A percentile compares a stretch with the other conserved stretches of the same genome.
Conservation (phyloP, 257 asterid genomes). For the Pogostemon cablin region DNA sequence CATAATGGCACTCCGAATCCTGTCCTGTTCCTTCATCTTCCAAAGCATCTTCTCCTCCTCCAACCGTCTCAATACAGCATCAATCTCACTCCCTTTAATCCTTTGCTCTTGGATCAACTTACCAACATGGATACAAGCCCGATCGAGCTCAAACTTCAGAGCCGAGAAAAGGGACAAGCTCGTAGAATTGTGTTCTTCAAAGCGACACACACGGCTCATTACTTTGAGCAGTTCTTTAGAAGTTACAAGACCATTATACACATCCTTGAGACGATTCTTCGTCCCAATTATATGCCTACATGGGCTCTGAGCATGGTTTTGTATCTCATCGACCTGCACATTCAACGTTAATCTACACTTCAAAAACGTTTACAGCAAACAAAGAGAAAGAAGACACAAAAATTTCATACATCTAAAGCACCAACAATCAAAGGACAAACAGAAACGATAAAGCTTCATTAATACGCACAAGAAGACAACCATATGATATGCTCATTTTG, state of each 20-base stretch:
- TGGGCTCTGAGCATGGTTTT: slow-evolving; percentile 48
- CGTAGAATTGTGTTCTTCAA: slow-evolving; percentile 60
- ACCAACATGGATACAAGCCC: slow-evolving; percentile 51
- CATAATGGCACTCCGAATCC: slow-evolving; percentile 56
- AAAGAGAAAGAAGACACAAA: slow-evolving; percentile 20
- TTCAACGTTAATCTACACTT: not conserved
- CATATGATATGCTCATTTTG: slow-evolving; percentile 49
- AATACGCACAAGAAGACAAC: slow-evolving; percentile 40
- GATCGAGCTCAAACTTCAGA: slow-evolving; percentile 71
- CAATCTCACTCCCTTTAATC: slow-evolving; percentile 49
- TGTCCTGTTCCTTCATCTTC: slow-evolving; percentile 76
- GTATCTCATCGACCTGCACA: slow-evolving; percentile 60
- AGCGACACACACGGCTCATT: slow-evolving; percentile 53
- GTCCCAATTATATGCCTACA: slow-evolving; percentile 40
- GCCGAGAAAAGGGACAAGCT: slow-evolving; percentile 70
- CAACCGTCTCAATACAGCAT: slow-evolving; percentile 53
- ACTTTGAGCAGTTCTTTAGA: slow-evolving; percentile 76
- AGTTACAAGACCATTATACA: slow-evolving; percentile 65
- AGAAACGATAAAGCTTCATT: slow-evolving; percentile 17
- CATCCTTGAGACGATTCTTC: slow-evolving; percentile 68
- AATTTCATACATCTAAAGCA: slow-evolving; percentile 7
- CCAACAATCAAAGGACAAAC: slow-evolving; percentile 24
- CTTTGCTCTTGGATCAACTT: slow-evolving; percentile 66
- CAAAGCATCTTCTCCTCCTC: slow-evolving; percentile 67
- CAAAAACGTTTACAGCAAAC: slow-evolving; percentile 3